Evolutionary conservation across 2,329 filamentous ascomycete genomes (phyloP).

Genomic region (Diaporthe citri): DNA sequence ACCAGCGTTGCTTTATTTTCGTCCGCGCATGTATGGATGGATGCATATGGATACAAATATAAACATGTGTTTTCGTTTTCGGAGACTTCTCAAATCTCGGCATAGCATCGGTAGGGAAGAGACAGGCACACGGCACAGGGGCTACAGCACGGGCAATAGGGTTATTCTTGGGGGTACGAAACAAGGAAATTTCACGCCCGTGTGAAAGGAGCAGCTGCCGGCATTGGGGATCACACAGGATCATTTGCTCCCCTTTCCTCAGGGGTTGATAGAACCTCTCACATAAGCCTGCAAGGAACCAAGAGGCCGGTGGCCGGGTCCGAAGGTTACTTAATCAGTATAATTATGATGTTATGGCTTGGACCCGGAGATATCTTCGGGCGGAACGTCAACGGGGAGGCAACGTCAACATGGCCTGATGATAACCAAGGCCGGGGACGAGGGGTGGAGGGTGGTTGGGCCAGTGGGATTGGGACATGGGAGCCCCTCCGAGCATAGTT

Average conservation of each 20-base stretch:
- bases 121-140: not conserved
- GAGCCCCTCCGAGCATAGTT: not conserved
- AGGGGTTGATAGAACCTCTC: constrained; percentile 18
- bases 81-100: constrained; percentile 1
- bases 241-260: not conserved
- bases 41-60: not conserved
- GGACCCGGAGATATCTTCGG: constrained; percentile 18
- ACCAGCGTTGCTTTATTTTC: not conserved
- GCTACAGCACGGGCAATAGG: not conserved
- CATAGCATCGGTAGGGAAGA: constrained; percentile 14
- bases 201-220: constrained; percentile 8
- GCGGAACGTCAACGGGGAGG: constrained; percentile 14
- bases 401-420: constrained; percentile 30
- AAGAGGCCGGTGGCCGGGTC: constrained; percentile 15
- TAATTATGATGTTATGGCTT: constrained; percentile 9
- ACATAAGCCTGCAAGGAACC: constrained; percentile 28
- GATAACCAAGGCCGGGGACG: constrained; percentile 9
- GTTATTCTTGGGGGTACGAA: not conserved
- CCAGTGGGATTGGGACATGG: not conserved
- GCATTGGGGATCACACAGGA: constrained; percentile 21
- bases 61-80: constrained; percentile 1
- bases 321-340: constrained; percentile 19
- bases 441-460: not conserved
- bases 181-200: not conserved
- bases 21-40: not conserved